Percentiles rank a stretch among this genome's conserved stretches.
Evolutionary conservation across 1,284 basidiomycete species (phyloP).

Genomic region (Cutaneotrichosporon sp.): DNA sequence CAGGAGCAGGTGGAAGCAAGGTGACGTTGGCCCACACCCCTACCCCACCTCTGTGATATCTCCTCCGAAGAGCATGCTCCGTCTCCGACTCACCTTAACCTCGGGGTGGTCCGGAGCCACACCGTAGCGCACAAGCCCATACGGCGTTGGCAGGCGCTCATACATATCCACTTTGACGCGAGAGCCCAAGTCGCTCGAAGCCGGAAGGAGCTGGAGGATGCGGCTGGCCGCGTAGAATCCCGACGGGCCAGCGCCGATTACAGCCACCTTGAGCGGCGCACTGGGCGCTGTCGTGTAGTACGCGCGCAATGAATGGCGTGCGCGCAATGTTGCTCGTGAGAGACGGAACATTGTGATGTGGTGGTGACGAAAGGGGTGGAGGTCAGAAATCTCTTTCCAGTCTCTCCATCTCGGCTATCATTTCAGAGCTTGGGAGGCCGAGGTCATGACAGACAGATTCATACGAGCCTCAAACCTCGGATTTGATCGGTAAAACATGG

Average conservation of each 20-base stretch:
- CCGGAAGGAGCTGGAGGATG: conserved; percentile 65
- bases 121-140: conserved; percentile 92
- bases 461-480: neutral
- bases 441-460: neutral
- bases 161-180: conserved; percentile 76
- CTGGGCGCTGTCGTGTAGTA: neutral
- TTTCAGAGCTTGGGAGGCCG: neutral
- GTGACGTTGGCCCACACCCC: neutral
- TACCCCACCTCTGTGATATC: neutral
- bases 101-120: conserved; percentile 99
- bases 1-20: neutral
- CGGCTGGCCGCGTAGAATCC: conserved; percentile 92
- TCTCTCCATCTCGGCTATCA: neutral
- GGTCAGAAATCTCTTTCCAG: neutral
- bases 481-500: neutral
- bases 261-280: conserved; percentile 49
- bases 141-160: conserved; percentile 89
- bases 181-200: conserved; percentile 50
- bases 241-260: conserved; percentile 72
- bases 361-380: neutral
- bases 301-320: neutral
- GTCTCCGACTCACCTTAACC: conserved; percentile 71
- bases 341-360: neutral
- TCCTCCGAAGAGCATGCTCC: no score
- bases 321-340: neutral